Conservation (phyloP, 352 stramenopile species). For the Phytophthora sp. region DNA sequence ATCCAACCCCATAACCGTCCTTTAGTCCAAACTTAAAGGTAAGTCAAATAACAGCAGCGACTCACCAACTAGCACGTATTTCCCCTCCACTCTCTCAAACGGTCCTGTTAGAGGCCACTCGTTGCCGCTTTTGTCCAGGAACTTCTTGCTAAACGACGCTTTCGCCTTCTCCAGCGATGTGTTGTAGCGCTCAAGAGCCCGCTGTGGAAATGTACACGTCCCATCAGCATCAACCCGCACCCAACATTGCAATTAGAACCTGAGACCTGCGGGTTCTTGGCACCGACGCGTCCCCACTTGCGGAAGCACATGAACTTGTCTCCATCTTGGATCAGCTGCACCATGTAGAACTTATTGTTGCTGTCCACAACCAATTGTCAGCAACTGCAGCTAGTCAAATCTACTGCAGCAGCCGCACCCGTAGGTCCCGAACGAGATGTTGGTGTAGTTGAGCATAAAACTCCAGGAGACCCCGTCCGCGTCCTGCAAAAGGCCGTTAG, state of each 20-base stretch:
- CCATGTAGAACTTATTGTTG: conserved; percentile 85
- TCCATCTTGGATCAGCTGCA: conserved; percentile 65
- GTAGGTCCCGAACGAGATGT: conserved; percentile 57
- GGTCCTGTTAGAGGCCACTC: conserved; percentile 53
- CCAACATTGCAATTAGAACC: background rate
- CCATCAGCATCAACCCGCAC: conserved; percentile 3
- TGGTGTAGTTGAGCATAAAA: conserved; percentile 59
- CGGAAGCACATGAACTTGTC: conserved; percentile 58
- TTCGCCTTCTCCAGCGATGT: conserved; percentile 59
- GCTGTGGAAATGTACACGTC: conserved; percentile 4
- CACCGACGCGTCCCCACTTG: conserved; percentile 74
- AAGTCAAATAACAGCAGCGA: background rate
- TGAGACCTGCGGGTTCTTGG: conserved; percentile 62
- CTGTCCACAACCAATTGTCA: conserved; percentile 3
- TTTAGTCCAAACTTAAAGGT: no score
- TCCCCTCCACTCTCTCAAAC: conserved; percentile 55
- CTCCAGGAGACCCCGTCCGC: conserved; percentile 38
- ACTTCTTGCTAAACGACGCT: conserved; percentile 65
- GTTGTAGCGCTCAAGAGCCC: conserved; percentile 41
- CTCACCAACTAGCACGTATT: conserved; percentile 76
- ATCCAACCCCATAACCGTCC: background rate
- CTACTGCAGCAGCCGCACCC: conserved; percentile 21
- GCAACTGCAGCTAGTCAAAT: background rate
- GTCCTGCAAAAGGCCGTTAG: conserved; percentile 27
- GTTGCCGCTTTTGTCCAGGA: conserved; percentile 68